Percentiles rank a stretch among this genome's conserved stretches.
Conservation (phyloP, 495 filamentous ascomycete genomes). For the Aeminium ludgeri region DNA sequence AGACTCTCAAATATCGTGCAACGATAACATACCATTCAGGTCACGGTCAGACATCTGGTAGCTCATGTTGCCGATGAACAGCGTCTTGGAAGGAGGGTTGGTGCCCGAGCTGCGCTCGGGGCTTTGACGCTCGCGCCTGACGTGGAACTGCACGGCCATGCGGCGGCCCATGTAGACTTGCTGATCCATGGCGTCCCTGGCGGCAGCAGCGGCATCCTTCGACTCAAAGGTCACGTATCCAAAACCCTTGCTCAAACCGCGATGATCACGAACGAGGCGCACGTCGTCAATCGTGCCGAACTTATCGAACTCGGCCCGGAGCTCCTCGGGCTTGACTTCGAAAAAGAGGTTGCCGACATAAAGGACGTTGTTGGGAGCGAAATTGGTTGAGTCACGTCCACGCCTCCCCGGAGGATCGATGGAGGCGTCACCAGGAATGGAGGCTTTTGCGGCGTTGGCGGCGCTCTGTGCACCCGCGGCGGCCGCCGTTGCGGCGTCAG, state of each 20-base stretch:
- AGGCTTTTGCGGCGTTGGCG: background rate
- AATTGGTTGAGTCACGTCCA: background rate
- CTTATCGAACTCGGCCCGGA: slow-evolving; percentile 22
- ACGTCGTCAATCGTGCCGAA: slow-evolving; percentile 29
- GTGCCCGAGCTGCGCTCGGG: background rate
- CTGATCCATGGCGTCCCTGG: slow-evolving; percentile 47
- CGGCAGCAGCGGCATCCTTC: slow-evolving; percentile 38
- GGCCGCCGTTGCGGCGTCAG: slow-evolving; percentile 1
- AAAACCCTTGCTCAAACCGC: slow-evolving; percentile 83
- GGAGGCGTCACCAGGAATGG: background rate
- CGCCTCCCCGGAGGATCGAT: background rate
- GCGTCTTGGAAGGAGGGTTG: slow-evolving; percentile 40
- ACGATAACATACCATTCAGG: slow-evolving; percentile 35
- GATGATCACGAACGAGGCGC: slow-evolving; percentile 46
- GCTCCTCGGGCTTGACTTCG: slow-evolving; percentile 36
- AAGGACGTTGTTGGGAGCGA: slow-evolving; percentile 23
- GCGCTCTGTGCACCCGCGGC: background rate
- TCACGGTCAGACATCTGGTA: slow-evolving; percentile 83
- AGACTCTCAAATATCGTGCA: background rate
- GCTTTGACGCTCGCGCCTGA: background rate
- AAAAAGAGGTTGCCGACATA: slow-evolving; percentile 82
- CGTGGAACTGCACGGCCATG: slow-evolving; percentile 40
- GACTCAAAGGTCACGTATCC: slow-evolving; percentile 56
- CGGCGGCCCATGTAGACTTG: slow-evolving; percentile 68
- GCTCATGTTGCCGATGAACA: slow-evolving; percentile 81